Base-by-base conservation (phyloP, 441 rosid genomes). In the Gossypium aridum region DNA sequence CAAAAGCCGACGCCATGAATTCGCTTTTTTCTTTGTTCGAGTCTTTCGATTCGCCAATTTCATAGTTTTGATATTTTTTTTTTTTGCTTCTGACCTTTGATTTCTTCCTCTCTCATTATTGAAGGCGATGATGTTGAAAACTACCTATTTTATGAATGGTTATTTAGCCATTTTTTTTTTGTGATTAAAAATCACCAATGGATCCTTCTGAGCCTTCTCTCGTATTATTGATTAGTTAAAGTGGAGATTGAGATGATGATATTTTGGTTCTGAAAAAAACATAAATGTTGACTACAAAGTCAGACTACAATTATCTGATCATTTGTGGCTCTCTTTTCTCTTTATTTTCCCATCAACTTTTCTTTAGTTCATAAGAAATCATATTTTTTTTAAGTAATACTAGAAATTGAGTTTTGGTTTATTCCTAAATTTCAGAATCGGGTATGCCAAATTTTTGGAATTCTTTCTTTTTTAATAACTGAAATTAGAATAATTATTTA, bases 301-400 rank as follows among this genome's bases (percentile, higher is more conserved):
- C 98, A 93, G 95, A 93, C 92, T 93, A 91, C 97, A 91, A 93
- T 93, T 90, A 90, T 93, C 98, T 89, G 97, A 93, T 88, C 88
- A 78, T 37, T 17, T 37, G n/a, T 77, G 85, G 85, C 79, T 82
- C 65, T 54, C 34, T 56, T 17, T 19, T 0, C 13, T 19, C 12
- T 7, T 31, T 31, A 4, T 31, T 31, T 31, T 1, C 7, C 7
- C 7, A 4, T 31, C 7, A 31, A 5, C 7, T 31, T 31, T 31
- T 31, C 7, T 5, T 1, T 1, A 31, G 7, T 31, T 31, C 37
- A 31, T 31, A 31, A 31, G 1, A 31, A 31, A 5, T 31, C 37
- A 31, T 31, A 5, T 31, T 31, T 31, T 31, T 31, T 1, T 28
- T 4, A 31, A 31, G 37, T 4, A 5, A 1, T 31, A 31, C 37